Conservation (phyloP, 805 yeast species). For the Cyberlindnera mycetangii region DNA sequence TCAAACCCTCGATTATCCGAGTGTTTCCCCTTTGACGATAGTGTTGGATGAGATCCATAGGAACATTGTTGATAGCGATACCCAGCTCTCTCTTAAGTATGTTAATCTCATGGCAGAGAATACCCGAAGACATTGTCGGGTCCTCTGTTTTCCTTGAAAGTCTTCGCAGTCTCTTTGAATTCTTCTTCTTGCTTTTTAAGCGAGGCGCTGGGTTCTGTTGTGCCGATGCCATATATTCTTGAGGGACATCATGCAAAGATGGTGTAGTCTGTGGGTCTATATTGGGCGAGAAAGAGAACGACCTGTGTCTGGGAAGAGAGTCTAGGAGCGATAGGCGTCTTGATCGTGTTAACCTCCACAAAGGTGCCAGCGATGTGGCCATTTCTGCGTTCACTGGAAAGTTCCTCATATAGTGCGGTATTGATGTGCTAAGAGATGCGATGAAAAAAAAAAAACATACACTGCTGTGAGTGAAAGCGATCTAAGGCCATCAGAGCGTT, state of each 20-base stretch:
- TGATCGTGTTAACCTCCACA: neutral
- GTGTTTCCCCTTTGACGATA: constrained; percentile 8
- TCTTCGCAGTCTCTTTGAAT: constrained; percentile 5
- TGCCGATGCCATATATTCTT: neutral
- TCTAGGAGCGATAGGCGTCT: too few species aligned
- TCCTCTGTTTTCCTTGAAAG: constrained; percentile 2
- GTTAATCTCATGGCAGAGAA: constrained; percentile 10
- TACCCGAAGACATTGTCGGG: constrained; percentile 9
- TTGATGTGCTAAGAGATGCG: too few species aligned
- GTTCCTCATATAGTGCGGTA: too few species aligned
- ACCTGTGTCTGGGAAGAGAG: neutral
- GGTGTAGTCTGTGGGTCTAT: neutral
- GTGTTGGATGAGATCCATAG: constrained; percentile 7
- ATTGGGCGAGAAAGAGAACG: neutral
- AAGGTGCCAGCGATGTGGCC: neutral
- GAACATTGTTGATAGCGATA: neutral
- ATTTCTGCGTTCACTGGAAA: too few species aligned
- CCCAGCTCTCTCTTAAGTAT: neutral
- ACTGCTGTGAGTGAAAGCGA: too few species aligned
- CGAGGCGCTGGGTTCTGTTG: neutral
- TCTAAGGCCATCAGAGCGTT: too few species aligned
- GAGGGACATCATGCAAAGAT: neutral
- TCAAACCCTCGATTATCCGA: constrained; percentile 10
- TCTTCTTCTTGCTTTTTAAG: neutral
- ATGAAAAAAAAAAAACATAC: too few species aligned